Evolutionary conservation across 306 rosid species (phyloP), one percentile per base, ranked within the genome.

Genomic region (Cicer judaicum): DNA sequence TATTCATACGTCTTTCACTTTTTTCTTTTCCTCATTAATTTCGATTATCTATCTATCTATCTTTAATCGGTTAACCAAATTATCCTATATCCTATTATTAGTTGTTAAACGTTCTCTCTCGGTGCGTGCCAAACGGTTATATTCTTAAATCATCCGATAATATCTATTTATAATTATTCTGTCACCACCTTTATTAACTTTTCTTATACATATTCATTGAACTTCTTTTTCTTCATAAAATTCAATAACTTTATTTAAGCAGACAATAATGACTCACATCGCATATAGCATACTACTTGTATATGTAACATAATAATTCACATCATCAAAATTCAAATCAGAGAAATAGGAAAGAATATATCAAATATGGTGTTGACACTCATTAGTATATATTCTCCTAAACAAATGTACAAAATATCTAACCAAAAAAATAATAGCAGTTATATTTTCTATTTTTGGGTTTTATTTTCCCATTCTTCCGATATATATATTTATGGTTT

Each of bases 71-170:
- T 3, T 1, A 10, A 10, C 7, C 57, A 62, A 39, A 18, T 47
- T 64, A 73, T 79, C 74, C 39, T 72, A 14, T 2, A 24, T 24
- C 34, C 34, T 57, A 39, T 38, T 36, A 10, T 1, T 34, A 47
- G 29, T 48, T 56, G 42, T 44, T 19, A 11, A 71, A 7, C 41
- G 12, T 34, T 43, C 71, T 48, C 62, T 70, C 82, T 29, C 36
- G 0, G 47, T 53, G 40, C 39, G 24, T 78, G 65, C 72, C 72
- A 73, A 73, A 56, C 60, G 34, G 4, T 24, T 4, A 24, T 24
- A 24, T 24, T 24, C 34, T 24, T 24, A 24, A 24, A 24, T 24
- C 34, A 24, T 24, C 34, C 34, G 34, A 24, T 24, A 24, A 24
- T 24, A 24, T 24, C 34, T 24, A 24, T 24, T 24, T 24, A 24